A percentile compares a stretch with the other conserved stretches of the same genome.
These are phyloP conservation scores for Podila minutissima DNA, from an alignment of 192 early-diverging fungal species.

Conservation along the genomic window DNA sequence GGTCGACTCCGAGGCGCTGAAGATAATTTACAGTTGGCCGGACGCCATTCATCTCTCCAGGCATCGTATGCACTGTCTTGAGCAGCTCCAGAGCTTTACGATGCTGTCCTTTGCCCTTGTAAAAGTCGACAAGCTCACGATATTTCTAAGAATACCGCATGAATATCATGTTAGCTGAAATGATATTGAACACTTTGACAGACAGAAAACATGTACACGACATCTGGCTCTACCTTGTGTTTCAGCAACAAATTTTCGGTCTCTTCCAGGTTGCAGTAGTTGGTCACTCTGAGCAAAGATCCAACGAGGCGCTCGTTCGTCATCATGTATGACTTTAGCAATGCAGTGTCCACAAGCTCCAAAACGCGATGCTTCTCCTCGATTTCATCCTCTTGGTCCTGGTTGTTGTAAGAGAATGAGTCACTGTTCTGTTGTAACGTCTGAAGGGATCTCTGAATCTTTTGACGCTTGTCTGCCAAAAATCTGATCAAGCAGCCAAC, in stretches of 20 bases:
- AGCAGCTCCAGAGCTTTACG: conserved; percentile 90
- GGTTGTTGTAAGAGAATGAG: conserved; percentile 23
- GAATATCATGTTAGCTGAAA: background rate
- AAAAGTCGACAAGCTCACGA: conserved; percentile 92
- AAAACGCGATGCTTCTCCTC: conserved; percentile 53
- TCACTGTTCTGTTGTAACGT: conserved; percentile 30
- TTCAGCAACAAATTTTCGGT: conserved; percentile 83
- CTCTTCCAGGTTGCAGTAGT: conserved; percentile 89
- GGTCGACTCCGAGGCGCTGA: conserved; percentile 77
- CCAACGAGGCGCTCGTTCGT: conserved; percentile 89
- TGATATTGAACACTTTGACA: background rate
- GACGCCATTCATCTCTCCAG: conserved; percentile 68
- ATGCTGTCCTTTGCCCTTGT: conserved; percentile 90
- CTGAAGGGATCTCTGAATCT: conserved; percentile 66
- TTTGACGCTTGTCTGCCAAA: conserved; percentile 86
- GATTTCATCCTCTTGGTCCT: conserved; percentile 50
- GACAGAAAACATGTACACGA: background rate
- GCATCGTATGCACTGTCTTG: conserved; percentile 57
- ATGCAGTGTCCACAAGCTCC: conserved; percentile 86
- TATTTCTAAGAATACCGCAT: conserved; percentile 66
- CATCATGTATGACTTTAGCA: conserved; percentile 91
- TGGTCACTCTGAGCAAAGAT: conserved; percentile 87
- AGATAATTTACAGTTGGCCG: conserved; percentile 79
- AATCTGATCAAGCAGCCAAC: conserved; percentile 83
- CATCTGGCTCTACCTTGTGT: conserved; percentile 61